A percentile compares a stretch with the other conserved stretches of the same genome.
These are phyloP conservation scores for Fusarium nodosum DNA, from an alignment of 2,329 filamentous ascomycete species.

Conservation along the genomic window DNA sequence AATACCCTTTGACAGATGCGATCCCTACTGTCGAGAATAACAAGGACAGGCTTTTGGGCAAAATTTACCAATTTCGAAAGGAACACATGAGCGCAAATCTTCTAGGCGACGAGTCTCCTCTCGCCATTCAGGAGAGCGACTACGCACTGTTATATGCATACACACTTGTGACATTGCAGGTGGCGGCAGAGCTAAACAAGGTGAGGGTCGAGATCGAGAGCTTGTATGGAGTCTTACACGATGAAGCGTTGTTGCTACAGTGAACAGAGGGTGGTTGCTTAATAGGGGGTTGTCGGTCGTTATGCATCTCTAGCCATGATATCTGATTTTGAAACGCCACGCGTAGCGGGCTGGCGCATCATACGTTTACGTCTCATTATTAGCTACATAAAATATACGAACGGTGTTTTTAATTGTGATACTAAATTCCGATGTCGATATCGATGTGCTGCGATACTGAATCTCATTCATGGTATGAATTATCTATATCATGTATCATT, in stretches of 20 bases:
- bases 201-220: conserved; percentile 73
- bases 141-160: conserved; percentile 96
- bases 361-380: neutral
- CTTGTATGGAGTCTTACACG: conserved; percentile 73
- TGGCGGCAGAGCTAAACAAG: conserved; percentile 73
- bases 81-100: conserved; percentile 64
- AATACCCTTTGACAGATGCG: conserved; percentile 91
- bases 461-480: conserved; percentile 3
- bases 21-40: conserved; percentile 85
- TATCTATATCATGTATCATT: conserved; percentile 36
- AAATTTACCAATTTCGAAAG: conserved; percentile 88
- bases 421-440: neutral
- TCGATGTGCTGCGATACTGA: neutral
- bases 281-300: conserved; percentile 12
- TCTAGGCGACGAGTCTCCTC: conserved; percentile 45
- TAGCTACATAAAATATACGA: conserved; percentile 5
- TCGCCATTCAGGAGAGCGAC: conserved; percentile 77
- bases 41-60: conserved; percentile 85
- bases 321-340: neutral
- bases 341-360: conserved; percentile 1
- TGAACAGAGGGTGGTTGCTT: conserved; percentile 49
- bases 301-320: conserved; percentile 16
- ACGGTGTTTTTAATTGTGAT: conserved; percentile 4
- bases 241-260: conserved; percentile 70
- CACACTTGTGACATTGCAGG: conserved; percentile 76